Evolutionary conservation across 148 eudicot genomes (phyloP), one percentile per base, ranked within the genome.

Genomic region (Rhododendron williamsianum): DNA sequence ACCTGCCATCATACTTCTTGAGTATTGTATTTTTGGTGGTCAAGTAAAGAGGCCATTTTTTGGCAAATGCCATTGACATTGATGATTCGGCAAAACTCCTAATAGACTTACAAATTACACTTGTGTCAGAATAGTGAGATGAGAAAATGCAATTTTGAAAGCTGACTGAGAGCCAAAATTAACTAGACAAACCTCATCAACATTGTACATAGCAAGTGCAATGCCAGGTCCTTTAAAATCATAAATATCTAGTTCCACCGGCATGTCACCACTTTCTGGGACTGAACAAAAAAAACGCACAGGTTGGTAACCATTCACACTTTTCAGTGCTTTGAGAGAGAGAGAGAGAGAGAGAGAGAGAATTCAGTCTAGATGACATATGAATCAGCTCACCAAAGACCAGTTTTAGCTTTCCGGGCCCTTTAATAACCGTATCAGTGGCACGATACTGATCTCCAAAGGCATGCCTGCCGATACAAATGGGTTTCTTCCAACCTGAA

Each of bases 1-100:
- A 92, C 96, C 96, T 93, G 91, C 96, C 96, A 91, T 93, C 96
- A 88, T 93, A 93, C 87, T 92, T 93, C 93, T 93, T 93, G 25
- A 93, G 90, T 41, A 93, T 93, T 58, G 96, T 92, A 86, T 93
- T 93, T 82, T 93, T 93, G 21, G 96, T 92, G 89, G 93, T 93
- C 88, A 93, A 83, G 80, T 93, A 93, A 82, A 93, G 93, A 74
- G 96, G 96, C 94, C 94, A 93, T 84, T 91, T 92, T 85, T 93
- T 93, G 36, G 90, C 79, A 82, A 91, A 90, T 83, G 96, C 96
- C 92, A 90, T 36, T 38, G 92, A 86, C 96, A 93, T 93, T 69
- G 96, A 93, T 76, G 94, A 91, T 84, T 92, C 96, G 41, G 96
- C 96, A 89, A 93, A 93, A 71, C 91, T 92, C 84, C 96, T 89